phyloP scores from a whole-genome alignment of 2,329 filamentous ascomycete genomes.

The Orbilia oligospora region DNA sequence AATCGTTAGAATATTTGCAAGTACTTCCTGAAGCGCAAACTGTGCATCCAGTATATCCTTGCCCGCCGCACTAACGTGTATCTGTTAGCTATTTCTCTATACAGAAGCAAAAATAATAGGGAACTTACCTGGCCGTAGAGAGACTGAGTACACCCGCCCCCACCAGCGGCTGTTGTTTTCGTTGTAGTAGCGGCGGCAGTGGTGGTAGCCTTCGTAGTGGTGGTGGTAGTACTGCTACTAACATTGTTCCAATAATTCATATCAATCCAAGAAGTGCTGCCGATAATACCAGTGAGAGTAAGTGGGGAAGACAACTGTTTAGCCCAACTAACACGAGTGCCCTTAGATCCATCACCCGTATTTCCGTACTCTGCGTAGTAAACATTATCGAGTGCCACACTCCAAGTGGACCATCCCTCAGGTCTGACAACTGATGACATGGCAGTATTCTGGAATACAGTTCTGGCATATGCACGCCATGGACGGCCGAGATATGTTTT shows the following conservation, averaged over 20 bases:
- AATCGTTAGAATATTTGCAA: conserved; percentile 65
- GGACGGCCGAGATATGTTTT: conserved; percentile 72
- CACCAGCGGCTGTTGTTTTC: conserved; percentile 12
- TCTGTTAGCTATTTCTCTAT: conserved; percentile 1
- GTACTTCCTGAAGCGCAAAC: conserved; percentile 65
- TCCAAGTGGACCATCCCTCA: conserved; percentile 75
- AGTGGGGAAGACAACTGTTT: conserved; percentile 43
- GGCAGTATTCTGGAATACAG: conserved; percentile 71
- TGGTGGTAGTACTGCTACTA: conserved; percentile 24
- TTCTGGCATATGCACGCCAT: conserved; percentile 71
- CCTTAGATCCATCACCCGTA: conserved; percentile 72
- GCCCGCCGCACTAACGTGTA: conserved; percentile 65
- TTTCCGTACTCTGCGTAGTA: conserved; percentile 75
- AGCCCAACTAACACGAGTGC: conserved; percentile 69
- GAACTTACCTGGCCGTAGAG: conserved; percentile 46
- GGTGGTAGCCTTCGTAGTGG: conserved; percentile 14
- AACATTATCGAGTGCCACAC: conserved; percentile 70
- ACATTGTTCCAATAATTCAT: conserved; percentile 59
- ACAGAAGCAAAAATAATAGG: neutral
- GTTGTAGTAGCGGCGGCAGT: conserved; percentile 16
- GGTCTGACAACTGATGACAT: conserved; percentile 74
- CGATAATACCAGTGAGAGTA: conserved; percentile 47
- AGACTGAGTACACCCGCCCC: conserved; percentile 34
- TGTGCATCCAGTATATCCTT: conserved; percentile 65
- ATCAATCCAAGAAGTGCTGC: conserved; percentile 58